Evolutionary conservation across 140 eudicot species (phyloP).

Genomic region (Senecio squalidus): DNA sequence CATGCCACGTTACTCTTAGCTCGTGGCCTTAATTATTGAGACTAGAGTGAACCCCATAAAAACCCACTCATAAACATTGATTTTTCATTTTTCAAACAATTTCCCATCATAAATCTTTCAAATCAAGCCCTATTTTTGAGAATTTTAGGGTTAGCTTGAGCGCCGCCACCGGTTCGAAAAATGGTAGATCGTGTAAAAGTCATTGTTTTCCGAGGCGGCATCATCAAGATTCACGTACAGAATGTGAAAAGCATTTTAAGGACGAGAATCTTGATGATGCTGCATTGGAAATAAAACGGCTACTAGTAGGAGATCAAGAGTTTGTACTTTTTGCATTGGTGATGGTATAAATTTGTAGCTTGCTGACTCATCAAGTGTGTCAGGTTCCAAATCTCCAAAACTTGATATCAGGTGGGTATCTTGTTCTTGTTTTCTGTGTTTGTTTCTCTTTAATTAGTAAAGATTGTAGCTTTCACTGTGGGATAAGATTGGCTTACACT

Average conservation of each 20-base stretch:
- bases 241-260: conserved; percentile 26
- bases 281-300: conserved; percentile 65
- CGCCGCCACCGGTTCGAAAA: too few relatives aligned
- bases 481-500: conserved; percentile 10
- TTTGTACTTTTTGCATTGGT: conserved; percentile 12
- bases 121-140: not conserved
- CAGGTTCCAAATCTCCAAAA: conserved; percentile 26
- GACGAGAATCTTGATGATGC: conserved; percentile 94
- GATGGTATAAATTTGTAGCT: conserved; percentile 13
- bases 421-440: conserved; percentile 33
- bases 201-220: conserved; percentile 73
- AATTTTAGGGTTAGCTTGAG: too few relatives aligned
- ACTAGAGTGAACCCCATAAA: not conserved
- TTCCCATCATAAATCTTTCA: too few relatives aligned
- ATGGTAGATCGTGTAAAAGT: too few relatives aligned
- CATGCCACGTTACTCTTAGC: not conserved
- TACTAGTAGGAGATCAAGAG: not conserved
- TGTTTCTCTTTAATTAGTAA: conserved; percentile 28
- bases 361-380: conserved; percentile 25
- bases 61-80: not conserved
- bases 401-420: conserved; percentile 29
- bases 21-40: not conserved
- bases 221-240: conserved; percentile 74
- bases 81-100: not conserved
- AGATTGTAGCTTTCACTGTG: conserved; percentile 22